Base-by-base conservation (phyloP, 202 grass and related monocot species). In the Musa balbisiana region DNA sequence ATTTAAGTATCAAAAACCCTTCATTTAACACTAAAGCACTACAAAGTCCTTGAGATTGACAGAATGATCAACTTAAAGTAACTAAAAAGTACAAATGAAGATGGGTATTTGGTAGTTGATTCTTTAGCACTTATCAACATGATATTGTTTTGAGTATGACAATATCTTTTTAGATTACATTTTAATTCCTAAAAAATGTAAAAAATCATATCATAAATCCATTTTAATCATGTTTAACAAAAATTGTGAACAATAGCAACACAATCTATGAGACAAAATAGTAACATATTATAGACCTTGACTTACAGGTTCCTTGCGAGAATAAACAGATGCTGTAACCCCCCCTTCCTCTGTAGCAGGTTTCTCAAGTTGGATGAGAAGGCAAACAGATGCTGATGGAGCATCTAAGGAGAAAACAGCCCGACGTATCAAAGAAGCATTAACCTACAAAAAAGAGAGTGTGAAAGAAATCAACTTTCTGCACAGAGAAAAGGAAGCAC, bases 291-390 rank as follows among this genome's bases (percentile, higher is more conserved):
- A 69, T 10, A 20, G 22, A 77, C 29, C 62, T 81, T 67, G 21
- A 81, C 91, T 98, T 89, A 99, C 95, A 84, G 95, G 91, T 81
- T 99, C 95, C 79, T 99, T 99, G 80, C 91, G 91, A 81, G 95
- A 99, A 95, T 99, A 99, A 84, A 90, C 87, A 19, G 91, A 99
- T 55, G 95, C 77, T 65, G 95, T 92, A 78, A 95, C 87, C 58
- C 95, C 95, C 76, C 95, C 91, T 88, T 99, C 95, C 87, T 99
- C 95, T 56, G 91, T 88, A 83, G 91, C 91, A 72, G 85, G 81
- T 67, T 90, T 99, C 78, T 99, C 95, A 72, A 99, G 80, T 73
- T 99, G 95, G 82, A 99, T 86, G 54, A 99, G 84, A 69, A 99
- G 87, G 78, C 95, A 99, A 62, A 95, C 80, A 67, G 95, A 99